Conservation (phyloP, 345 rosid species). For the Gossypium anomalum region DNA sequence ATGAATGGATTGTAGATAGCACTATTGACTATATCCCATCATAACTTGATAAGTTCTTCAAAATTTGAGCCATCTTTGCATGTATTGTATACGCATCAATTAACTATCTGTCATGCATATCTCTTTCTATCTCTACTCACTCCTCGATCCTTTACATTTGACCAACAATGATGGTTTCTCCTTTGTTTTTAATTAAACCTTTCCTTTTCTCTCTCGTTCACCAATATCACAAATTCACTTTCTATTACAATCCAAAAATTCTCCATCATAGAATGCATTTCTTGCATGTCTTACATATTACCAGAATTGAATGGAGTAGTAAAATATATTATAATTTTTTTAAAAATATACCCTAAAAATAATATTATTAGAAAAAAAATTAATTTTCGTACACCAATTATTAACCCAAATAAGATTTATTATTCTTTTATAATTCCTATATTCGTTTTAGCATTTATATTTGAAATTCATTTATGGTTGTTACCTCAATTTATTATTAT, state of each 20-base stretch:
- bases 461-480: no score
- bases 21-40: background rate
- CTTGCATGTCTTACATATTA: no score
- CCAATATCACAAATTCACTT: background rate
- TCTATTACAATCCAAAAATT: background rate
- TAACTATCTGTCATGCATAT: conserved; percentile 17
- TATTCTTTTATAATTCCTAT: no score
- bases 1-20: conserved; percentile 15
- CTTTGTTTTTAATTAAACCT: conserved; percentile 12
- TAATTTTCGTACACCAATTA: no score
- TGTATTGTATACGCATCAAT: conserved; percentile 27
- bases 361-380: no score
- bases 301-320: no score
- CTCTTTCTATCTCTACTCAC: conserved; percentile 11
- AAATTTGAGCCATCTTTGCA: conserved; percentile 31
- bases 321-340: background rate
- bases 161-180: conserved; percentile 27
- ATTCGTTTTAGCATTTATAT: no score
- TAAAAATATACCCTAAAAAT: no score
- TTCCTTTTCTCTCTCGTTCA: background rate
- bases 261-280: no score
- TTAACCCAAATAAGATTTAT: no score
- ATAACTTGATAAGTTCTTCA: conserved; percentile 24
- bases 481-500: no score
- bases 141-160: conserved; percentile 24